phyloP scores from a whole-genome alignment of 148 eudicot species.

The Rhododendron griersonianum region DNA sequence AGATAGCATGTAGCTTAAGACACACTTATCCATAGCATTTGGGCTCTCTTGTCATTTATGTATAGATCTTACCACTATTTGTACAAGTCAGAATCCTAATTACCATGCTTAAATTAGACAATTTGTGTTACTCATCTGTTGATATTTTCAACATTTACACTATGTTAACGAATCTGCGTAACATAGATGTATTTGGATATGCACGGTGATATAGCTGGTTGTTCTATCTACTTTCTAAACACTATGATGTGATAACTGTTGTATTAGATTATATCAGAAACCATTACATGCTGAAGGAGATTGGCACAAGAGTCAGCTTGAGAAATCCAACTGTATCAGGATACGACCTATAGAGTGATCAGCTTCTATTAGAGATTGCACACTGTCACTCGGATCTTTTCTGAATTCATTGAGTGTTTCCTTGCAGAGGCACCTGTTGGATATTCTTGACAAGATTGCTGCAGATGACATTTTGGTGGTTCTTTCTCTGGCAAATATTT shows the following conservation, averaged over 20 bases:
- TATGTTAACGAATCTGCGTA: background rate
- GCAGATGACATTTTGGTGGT: slow-evolving; percentile 72
- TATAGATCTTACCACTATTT: background rate
- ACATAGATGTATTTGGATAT: background rate
- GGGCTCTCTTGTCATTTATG: background rate
- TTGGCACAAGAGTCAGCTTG: no score
- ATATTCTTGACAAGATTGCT: slow-evolving; percentile 65
- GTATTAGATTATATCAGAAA: background rate
- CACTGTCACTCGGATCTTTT: background rate
- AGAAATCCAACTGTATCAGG: no score
- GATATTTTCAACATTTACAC: background rate
- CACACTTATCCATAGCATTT: background rate
- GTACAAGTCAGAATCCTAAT: background rate
- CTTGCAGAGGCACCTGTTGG: slow-evolving; percentile 64
- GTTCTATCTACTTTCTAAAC: background rate
- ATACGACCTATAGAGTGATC: background rate
- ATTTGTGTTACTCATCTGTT: background rate
- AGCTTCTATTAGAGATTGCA: background rate
- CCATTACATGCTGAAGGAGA: no score
- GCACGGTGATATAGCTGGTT: background rate
- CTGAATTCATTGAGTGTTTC: no score
- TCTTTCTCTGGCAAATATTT: slow-evolving; percentile 56
- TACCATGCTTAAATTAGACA: background rate
- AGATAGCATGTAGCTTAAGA: background rate
- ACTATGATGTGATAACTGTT: background rate